Percentiles rank a stretch among this genome's conserved stretches.
phyloP scores from a whole-genome alignment of 192 early-diverging fungal genomes.

The Backusella mclennaniae region DNA sequence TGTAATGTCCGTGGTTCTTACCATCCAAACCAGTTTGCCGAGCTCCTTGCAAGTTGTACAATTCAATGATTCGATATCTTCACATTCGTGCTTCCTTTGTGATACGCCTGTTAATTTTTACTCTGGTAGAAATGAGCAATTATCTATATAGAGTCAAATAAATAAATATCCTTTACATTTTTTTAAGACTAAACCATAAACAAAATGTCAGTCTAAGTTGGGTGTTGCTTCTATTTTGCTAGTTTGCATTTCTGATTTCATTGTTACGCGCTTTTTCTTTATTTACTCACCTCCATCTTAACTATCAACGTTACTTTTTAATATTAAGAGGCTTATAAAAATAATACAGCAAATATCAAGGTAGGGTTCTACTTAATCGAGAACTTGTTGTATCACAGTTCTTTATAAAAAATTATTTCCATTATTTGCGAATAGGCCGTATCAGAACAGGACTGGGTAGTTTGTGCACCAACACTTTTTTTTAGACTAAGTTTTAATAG shows the following conservation, averaged over 20 bases:
- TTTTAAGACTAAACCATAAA: not conserved
- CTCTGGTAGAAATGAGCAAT: not conserved
- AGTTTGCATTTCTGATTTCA: not conserved
- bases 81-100: constrained; percentile 12
- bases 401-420: not conserved
- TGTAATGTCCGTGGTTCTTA: not conserved
- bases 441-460: not conserved
- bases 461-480: not conserved
- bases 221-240: not conserved
- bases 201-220: not conserved
- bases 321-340: not conserved
- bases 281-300: not conserved
- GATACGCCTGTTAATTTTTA: constrained; percentile 2
- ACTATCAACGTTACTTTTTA: too few relatives aligned
- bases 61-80: constrained; percentile 11
- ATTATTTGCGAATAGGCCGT: not conserved
- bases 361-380: not conserved
- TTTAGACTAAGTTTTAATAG: not conserved
- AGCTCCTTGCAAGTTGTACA: not conserved
- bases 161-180: not conserved
- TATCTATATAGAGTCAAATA: not conserved
- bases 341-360: not conserved
- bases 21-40: constrained; percentile 4
- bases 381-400: not conserved
- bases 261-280: not conserved